Percentiles rank a stretch among this genome's conserved stretches.
Evolutionary conservation across 352 stramenopile genomes (phyloP).

Genomic region (Phytophthora pini): DNA sequence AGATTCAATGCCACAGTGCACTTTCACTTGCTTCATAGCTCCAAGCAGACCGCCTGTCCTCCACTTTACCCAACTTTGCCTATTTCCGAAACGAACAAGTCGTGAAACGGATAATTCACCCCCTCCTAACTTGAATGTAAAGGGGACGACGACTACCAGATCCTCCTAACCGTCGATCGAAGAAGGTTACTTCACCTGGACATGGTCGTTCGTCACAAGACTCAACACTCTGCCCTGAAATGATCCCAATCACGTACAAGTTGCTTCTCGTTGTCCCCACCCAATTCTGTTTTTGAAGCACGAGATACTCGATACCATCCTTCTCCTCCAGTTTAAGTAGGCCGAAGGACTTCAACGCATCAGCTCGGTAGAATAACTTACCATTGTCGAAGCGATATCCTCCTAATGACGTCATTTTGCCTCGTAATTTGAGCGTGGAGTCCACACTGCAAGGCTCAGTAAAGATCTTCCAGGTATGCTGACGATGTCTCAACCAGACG

Average conservation of each 20-base stretch:
- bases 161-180: conserved; percentile 16
- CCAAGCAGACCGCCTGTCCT: background rate
- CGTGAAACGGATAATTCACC: conserved; percentile 8
- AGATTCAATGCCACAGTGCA: conserved; percentile 1
- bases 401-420: conserved; percentile 26
- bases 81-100: too few species aligned
- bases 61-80: too few species aligned
- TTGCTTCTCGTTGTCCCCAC: conserved; percentile 11
- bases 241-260: conserved; percentile 29
- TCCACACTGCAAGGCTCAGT: conserved; percentile 28
- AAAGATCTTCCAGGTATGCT: conserved; percentile 21
- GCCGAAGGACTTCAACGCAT: conserved; percentile 30
- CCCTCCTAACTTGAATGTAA: conserved; percentile 16
- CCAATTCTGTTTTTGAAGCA: conserved; percentile 32
- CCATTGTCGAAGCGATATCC: conserved; percentile 26
- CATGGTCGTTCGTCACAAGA: conserved; percentile 19
- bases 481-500: conserved; percentile 11
- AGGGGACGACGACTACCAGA: conserved; percentile 10
- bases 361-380: conserved; percentile 22
- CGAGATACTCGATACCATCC: conserved; percentile 23
- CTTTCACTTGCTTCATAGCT: conserved; percentile 2
- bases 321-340: conserved; percentile 25
- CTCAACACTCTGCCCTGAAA: conserved; percentile 22
- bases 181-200: conserved; percentile 20
- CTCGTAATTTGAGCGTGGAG: conserved; percentile 11